Conservation (phyloP, 306 rosid species). For the Prunus padus region DNA sequence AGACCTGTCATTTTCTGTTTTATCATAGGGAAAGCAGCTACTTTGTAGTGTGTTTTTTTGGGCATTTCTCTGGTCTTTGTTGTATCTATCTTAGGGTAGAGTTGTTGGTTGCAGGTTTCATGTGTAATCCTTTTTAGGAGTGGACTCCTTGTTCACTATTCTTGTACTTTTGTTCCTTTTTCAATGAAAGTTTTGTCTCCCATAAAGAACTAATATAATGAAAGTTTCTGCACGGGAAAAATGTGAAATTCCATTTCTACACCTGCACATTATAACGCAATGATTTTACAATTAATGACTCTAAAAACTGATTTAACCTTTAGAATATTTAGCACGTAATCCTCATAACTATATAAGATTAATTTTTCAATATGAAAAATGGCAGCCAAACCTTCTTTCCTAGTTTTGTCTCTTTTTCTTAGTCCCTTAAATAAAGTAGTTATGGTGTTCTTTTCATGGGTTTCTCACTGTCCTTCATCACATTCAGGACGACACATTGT, state of each 20-base stretch:
- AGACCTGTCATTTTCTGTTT: neutral
- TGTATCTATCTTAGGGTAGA: no score
- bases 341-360: neutral
- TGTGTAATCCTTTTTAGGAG: no score
- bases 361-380: neutral
- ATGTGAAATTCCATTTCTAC: neutral
- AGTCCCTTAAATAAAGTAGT: neutral
- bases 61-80: neutral
- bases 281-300: neutral
- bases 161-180: no score
- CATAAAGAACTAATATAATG: neutral
- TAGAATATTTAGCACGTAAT: neutral
- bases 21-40: neutral
- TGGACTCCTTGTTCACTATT: no score
- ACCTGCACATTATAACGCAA: neutral
- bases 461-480: conserved; percentile 30
- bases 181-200: no score
- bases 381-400: neutral
- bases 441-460: conserved; percentile 17
- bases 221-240: neutral
- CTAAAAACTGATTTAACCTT: neutral
- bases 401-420: neutral
- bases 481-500: conserved; percentile 76
- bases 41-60: no score
- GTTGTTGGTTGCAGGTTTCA: no score